A percentile compares a stretch with the other conserved stretches of the same genome.
phyloP scores from a whole-genome alignment of 2,329 filamentous ascomycete species.

The Monosporascus sp. region DNA sequence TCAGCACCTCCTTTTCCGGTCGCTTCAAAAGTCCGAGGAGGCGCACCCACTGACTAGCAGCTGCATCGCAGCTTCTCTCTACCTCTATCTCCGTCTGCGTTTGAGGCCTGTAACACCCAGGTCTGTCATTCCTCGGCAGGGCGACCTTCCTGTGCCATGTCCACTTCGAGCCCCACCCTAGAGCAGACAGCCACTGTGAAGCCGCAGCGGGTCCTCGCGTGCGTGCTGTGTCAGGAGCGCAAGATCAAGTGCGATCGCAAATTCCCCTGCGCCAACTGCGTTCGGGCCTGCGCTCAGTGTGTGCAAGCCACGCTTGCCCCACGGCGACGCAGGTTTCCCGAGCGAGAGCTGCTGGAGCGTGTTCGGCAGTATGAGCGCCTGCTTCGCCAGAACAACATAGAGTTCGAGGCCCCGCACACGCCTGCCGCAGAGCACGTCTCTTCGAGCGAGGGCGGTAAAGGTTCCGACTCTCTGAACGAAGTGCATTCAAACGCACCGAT shows the following conservation, averaged over 20 bases:
- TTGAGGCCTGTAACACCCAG: too few species aligned
- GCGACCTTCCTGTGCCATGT: too few species aligned
- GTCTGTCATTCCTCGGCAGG: too few species aligned
- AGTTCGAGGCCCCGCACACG: slow-evolving; percentile 42
- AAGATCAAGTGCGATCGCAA: slow-evolving; percentile 59
- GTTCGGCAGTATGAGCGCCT: slow-evolving; percentile 53
- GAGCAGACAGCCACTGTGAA: slow-evolving; percentile 2
- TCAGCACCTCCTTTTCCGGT: too few species aligned
- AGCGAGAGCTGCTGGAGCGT: slow-evolving; percentile 53
- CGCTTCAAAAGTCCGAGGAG: too few species aligned
- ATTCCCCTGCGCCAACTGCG: slow-evolving; percentile 53
- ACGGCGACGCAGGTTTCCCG: slow-evolving; percentile 44
- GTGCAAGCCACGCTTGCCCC: slow-evolving; percentile 33
- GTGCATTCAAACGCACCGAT: slow-evolving; percentile 12
- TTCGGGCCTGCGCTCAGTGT: slow-evolving; percentile 39
- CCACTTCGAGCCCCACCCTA: too few species aligned
- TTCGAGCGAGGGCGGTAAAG: slow-evolving; percentile 7
- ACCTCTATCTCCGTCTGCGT: too few species aligned
- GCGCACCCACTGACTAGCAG: too few species aligned
- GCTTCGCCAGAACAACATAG: slow-evolving; percentile 48
- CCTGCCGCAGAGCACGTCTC: slow-evolving; percentile 11
- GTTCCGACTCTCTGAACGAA: slow-evolving; percentile 15
- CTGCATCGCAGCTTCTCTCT: too few species aligned
- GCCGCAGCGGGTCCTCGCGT: slow-evolving; percentile 35
- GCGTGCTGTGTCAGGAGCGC: slow-evolving; percentile 58